A percentile compares a stretch with the other conserved stretches of the same genome.
Conservation (phyloP, 2,329 filamentous ascomycete species). For the Hypoxylon sp. region DNA sequence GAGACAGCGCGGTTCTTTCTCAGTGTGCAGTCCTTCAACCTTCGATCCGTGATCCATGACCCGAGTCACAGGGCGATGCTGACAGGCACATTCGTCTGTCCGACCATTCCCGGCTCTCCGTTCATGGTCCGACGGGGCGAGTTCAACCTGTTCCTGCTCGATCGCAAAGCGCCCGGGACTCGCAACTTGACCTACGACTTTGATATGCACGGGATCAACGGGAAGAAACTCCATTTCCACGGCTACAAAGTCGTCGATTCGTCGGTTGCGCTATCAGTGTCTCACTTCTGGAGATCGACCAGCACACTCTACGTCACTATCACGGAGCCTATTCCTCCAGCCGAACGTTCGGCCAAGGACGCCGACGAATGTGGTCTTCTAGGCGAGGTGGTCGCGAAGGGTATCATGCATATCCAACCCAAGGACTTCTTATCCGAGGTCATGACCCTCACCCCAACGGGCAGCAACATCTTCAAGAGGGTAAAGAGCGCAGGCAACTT, state of each 20-base stretch:
- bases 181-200: constrained; percentile 69
- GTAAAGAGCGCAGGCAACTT: constrained; percentile 58
- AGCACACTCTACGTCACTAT: constrained; percentile 70
- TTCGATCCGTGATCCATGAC: constrained; percentile 55
- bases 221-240: constrained; percentile 63
- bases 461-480: constrained; percentile 55
- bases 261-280: constrained; percentile 62
- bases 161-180: constrained; percentile 63
- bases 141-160: constrained; percentile 64
- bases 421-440: constrained; percentile 64
- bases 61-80: constrained; percentile 60
- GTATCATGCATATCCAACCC: constrained; percentile 64
- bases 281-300: constrained; percentile 67
- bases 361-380: constrained; percentile 51
- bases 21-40: constrained; percentile 64
- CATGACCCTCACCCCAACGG: constrained; percentile 60
- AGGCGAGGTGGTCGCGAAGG: constrained; percentile 61
- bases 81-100: constrained; percentile 66
- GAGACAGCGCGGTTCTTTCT: constrained; percentile 67
- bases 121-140: constrained; percentile 67
- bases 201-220: constrained; percentile 63
- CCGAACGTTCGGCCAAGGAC: constrained; percentile 37
- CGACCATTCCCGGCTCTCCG: constrained; percentile 62
- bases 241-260: constrained; percentile 70
- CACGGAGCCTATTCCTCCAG: constrained; percentile 48